Base-by-base conservation (phyloP, 805 yeast species). In the Candida anglica region DNA sequence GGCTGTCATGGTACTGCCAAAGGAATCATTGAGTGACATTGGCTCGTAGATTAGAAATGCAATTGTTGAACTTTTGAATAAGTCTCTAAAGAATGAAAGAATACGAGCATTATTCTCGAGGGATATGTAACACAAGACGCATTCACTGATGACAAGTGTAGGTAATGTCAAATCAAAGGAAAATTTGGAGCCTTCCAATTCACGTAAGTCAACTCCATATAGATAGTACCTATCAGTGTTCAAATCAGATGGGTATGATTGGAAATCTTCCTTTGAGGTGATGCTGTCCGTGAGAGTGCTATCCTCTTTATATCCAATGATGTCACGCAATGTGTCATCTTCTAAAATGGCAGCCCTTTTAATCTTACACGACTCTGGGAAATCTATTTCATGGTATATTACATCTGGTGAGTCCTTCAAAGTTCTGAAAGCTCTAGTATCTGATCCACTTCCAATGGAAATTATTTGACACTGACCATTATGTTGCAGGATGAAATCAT, bases 401-500 rank as follows among this genome's bases (percentile, higher is more conserved):
- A 80, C 41, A 4, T 46, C 38, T 8, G 43, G 23, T 30, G 58
- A 33, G 4, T 53, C 29, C 5, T 59, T 48, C 26, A 83, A 52
- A 11, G 77, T 40, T 7, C 64, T 53, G 50, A 84, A 82, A 11
- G 73, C 69, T 34, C 91, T 52, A 0, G 93, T 81, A 47, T 85
- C 94, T 11, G 86, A 80, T 4, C 94, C 94, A 2, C 89, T 81
- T 0, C 94, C 94, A n/a, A 84, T 50, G 1, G 87, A 81, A 1
- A 85, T 58, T 11, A 84, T 69, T 48, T 82, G 81, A 29, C 74
- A 56, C 15, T 34, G 28, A 3, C 17, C 37, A 29, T 36, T 39
- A 37, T 60, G 51, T 3, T 42, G 41, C 3, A 36, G 28, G 2
- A 77, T 30, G 41, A 77, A 79, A 15, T 52, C 46, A 2, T 64